Conservation (phyloP, 2,329 filamentous ascomycete species). For the Microcyclospora pomicola region DNA sequence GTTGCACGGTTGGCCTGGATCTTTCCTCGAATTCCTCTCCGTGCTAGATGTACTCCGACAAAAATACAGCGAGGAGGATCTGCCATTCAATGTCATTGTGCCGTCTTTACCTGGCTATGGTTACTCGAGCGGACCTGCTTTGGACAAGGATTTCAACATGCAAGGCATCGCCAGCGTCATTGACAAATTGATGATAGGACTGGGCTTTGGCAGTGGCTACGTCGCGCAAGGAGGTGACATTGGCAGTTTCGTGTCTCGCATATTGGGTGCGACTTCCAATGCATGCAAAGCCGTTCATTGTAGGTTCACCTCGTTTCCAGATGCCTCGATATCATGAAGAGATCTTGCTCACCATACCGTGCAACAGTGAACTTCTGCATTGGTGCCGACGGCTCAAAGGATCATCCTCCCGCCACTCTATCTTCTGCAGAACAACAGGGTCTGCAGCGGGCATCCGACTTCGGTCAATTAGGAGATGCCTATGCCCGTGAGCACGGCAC, state of each 20-base stretch:
- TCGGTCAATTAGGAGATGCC: conserved; percentile 26
- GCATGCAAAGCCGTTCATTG: conserved; percentile 34
- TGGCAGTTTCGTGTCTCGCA: conserved; percentile 31
- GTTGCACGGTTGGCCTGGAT: conserved; percentile 43
- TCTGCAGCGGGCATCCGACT: conserved; percentile 11
- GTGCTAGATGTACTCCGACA: conserved; percentile 33
- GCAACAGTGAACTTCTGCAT: conserved; percentile 7
- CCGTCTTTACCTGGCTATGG: conserved; percentile 43
- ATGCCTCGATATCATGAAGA: not conserved
- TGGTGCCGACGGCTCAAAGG: conserved; percentile 4
- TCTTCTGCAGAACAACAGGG: conserved; percentile 11
- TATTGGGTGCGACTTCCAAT: conserved; percentile 28
- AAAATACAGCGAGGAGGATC: conserved; percentile 35
- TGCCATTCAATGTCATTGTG: conserved; percentile 45
- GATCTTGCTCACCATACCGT: not conserved
- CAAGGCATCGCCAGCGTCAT: conserved; percentile 32
- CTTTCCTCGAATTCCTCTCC: conserved; percentile 42
- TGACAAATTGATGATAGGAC: conserved; percentile 37
- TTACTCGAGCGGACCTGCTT: conserved; percentile 36
- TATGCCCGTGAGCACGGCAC: conserved; percentile 42
- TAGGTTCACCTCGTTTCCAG: conserved; percentile 3
- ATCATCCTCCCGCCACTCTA: conserved; percentile 4
- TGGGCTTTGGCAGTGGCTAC: conserved; percentile 41
- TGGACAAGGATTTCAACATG: conserved; percentile 30
- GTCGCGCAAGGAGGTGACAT: conserved; percentile 46